Base-by-base conservation (phyloP, 129 eudicot genomes). In the Flaveria brownii region DNA sequence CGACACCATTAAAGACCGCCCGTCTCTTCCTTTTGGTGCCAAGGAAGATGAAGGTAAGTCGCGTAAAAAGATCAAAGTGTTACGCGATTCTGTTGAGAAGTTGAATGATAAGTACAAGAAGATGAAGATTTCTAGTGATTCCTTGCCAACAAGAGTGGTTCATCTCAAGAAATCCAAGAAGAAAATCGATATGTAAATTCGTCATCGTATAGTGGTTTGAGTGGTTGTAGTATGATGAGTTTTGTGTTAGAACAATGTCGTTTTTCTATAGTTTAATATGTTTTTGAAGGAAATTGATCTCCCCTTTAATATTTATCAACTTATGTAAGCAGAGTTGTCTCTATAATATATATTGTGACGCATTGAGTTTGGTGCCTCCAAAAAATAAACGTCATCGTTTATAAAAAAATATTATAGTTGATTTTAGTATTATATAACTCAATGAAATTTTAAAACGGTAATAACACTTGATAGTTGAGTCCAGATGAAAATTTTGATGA, bases 71-170 rank as follows among this genome's bases (percentile, higher is more conserved):
- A n/a, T 45, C 36, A 20, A 20, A 6, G 41, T 9, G 41, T 64
- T 72, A 23, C 60, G 39, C 36, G 76, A n/a, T 78, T 79, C 83
- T 43, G 61, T 45, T 10, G 55, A 67, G 16, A 73, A 62, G 15
- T 17, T 62, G 52, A 54, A 73, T 11, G 70, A 80, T 73, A 63
- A 51, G 4, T 71, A 62, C 84, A 67, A 67, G 12, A 74, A 74
- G 36, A n/a, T 80, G n/a, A 80, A 42, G 71, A 57, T 80, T 57
- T 80, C 84, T 20, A 74, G 80, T 6, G 80, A 67, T 43, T 60
- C 59, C 0, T 28, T 80, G 71, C 71, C 84, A 55, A 80, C 46
- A 74, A 54, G 16, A 3, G 71, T 67, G 80, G 46, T 74, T 74
- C 76, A 70, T 14, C 45, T 63, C 69, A 63, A 28, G 69, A 63